Percentiles rank a stretch among this genome's conserved stretches.
Conservation (phyloP, 2,329 filamentous ascomycete species). For the Aspergillus glaucus region DNA sequence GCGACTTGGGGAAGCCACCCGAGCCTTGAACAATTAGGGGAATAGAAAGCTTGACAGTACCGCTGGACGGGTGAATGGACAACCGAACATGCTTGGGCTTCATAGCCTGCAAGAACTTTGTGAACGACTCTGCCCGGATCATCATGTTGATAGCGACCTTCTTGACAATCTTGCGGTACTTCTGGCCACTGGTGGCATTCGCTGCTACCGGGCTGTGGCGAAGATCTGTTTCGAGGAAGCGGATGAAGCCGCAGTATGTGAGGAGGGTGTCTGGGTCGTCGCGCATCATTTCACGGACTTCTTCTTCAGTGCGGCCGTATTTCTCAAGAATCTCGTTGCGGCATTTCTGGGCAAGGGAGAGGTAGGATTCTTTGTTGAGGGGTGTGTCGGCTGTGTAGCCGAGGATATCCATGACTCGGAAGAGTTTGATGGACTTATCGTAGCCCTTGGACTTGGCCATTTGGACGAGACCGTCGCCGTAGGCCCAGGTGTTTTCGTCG, state of each 20-base stretch:
- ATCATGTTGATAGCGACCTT: constrained; percentile 23
- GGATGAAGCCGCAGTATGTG: constrained; percentile 24
- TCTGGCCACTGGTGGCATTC: constrained; percentile 4
- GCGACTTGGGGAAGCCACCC: constrained; percentile 20
- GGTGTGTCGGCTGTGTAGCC: too few species aligned
- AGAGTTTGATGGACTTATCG: too few species aligned
- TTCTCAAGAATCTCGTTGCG: too few species aligned
- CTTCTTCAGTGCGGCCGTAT: too few species aligned
- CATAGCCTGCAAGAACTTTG: constrained; percentile 20
- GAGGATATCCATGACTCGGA: too few species aligned
- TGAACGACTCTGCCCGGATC: constrained; percentile 22
- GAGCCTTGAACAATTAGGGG: constrained; percentile 19
- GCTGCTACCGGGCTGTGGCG: constrained; percentile 6
- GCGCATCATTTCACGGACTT: too few species aligned
- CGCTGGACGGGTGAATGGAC: constrained; percentile 23
- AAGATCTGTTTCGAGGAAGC: constrained; percentile 22
- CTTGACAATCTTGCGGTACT: constrained; percentile 3
- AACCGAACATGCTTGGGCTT: constrained; percentile 23
- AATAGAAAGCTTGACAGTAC: constrained; percentile 21
- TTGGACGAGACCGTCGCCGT: constrained; percentile 31
- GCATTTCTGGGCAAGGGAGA: too few species aligned
- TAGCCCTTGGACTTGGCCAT: constrained; percentile 27
- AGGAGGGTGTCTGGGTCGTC: constrained; percentile 15
- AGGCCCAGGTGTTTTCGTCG: constrained; percentile 38
- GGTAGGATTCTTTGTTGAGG: too few species aligned